A percentile compares a stretch with the other conserved stretches of the same genome.
Evolutionary conservation across 2,329 filamentous ascomycete genomes (phyloP).

Genomic region (Fusarium nygamai): DNA sequence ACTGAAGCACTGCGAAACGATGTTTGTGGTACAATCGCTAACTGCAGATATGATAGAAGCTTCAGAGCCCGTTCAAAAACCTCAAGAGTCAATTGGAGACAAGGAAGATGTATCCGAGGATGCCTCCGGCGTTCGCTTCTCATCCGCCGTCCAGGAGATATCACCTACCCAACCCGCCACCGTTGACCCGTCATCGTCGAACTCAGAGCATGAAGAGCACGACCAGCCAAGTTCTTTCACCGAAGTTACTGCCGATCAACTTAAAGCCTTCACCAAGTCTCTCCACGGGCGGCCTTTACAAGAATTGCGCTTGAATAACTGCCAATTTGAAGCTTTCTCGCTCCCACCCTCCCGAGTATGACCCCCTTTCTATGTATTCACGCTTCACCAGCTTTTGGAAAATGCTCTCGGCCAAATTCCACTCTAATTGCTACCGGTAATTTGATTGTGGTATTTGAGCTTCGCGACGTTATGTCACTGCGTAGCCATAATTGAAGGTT

Average conservation of each 20-base stretch:
- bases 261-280: constrained; percentile 76
- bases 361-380: constrained; percentile 39
- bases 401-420: not conserved
- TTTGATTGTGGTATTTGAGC: not conserved
- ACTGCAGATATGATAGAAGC: constrained; percentile 21
- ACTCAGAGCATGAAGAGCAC: constrained; percentile 27
- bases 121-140: constrained; percentile 73
- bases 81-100: constrained; percentile 9
- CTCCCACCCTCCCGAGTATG: constrained; percentile 84
- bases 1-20: constrained; percentile 8
- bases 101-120: constrained; percentile 23
- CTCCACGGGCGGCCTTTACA: constrained; percentile 81
- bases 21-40: constrained; percentile 32
- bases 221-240: constrained; percentile 47
- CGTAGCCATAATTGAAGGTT: constrained; percentile 16
- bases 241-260: constrained; percentile 67
- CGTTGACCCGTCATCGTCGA: constrained; percentile 37
- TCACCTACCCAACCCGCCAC: constrained; percentile 55
- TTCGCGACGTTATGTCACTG: not conserved
- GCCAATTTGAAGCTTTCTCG: constrained; percentile 90
- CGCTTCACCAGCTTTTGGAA: not conserved
- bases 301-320: constrained; percentile 84
- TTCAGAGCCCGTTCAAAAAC: constrained; percentile 8
- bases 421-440: not conserved
- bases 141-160: constrained; percentile 76